Evolutionary conservation across 208 protist genomes (phyloP).

Genomic region (Crithidia fasciculata): DNA sequence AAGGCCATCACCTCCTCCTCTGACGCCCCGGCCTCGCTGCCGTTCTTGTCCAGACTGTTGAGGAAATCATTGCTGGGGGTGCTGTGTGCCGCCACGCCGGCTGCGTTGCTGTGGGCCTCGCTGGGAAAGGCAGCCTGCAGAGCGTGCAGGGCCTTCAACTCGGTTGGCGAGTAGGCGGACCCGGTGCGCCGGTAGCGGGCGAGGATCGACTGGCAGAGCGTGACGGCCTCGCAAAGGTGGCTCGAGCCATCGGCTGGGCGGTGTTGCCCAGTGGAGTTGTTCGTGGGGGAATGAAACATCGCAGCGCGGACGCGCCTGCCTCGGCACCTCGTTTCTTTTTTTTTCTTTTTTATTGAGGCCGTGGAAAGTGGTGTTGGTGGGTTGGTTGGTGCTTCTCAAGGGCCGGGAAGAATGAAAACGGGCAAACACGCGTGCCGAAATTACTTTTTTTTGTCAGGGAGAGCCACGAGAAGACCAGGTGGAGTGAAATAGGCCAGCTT

Average conservation of each 20-base stretch:
- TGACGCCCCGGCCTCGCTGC: neutral
- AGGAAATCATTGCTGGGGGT: constrained; percentile 10
- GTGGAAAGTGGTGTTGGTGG: neutral
- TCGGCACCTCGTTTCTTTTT: neutral
- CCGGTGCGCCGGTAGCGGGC: constrained; percentile 64
- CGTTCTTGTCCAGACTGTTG: constrained; percentile 1
- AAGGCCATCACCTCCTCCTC: constrained; percentile 31
- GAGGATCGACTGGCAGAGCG: constrained; percentile 78
- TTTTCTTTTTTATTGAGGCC: neutral
- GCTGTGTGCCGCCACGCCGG: neutral
- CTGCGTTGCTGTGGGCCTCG: neutral
- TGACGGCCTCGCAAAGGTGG: constrained; percentile 74
- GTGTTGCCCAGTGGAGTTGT: neutral
- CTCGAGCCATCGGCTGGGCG: constrained; percentile 38
- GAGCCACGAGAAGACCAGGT: neutral
- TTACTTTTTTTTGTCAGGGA: no score
- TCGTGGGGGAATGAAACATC: constrained; percentile 17
- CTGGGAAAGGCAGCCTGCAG: constrained; percentile 11
- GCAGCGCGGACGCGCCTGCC: neutral
- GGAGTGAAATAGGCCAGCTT: no score
- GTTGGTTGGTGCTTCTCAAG: no score
- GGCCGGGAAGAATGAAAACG: no score
- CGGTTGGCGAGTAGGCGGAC: constrained; percentile 39
- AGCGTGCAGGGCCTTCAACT: constrained; percentile 54
- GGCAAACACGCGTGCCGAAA: no score